These are phyloP conservation scores for Cadophora luteo-olivacea DNA, from an alignment of 2,329 filamentous ascomycete genomes.

Conservation along the genomic window DNA sequence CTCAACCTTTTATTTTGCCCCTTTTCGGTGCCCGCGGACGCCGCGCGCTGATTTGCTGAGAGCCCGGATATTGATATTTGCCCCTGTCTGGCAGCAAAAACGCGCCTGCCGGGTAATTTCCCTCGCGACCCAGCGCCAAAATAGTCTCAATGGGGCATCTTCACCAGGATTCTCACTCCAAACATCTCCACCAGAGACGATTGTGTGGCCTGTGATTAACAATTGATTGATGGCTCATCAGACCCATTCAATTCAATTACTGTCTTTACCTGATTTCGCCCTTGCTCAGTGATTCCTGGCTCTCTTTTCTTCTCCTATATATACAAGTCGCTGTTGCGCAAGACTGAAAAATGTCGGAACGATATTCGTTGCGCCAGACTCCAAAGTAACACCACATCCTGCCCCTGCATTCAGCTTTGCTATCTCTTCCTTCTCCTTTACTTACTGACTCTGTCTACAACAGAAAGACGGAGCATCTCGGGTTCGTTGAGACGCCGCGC, in stretches of 20 bases:
- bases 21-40: constrained; percentile 15
- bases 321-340: constrained; percentile 5
- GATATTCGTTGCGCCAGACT: constrained; percentile 45
- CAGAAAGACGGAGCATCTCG: constrained; percentile 58
- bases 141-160: constrained; percentile 11
- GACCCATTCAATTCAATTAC: constrained; percentile 1
- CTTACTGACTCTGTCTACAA: constrained; percentile 39
- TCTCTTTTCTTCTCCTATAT: constrained; percentile 16
- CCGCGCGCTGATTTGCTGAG: constrained; percentile 24
- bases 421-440: constrained; percentile 1
- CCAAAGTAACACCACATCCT: constrained; percentile 40
- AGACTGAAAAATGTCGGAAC: constrained; percentile 40
- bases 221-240: constrained; percentile 11
- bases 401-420: constrained; percentile 13
- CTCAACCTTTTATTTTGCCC: neutral
- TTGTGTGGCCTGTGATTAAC: neutral
- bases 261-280: constrained; percentile 15
- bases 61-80: constrained; percentile 13
- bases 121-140: constrained; percentile 13
- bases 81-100: constrained; percentile 6
- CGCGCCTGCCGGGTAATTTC: constrained; percentile 22
- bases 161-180: constrained; percentile 3
- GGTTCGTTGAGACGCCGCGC: constrained; percentile 58
- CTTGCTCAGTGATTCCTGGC: constrained; percentile 2
- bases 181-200: neutral